These are phyloP conservation scores for Tetracladium setigerum DNA, from an alignment of 495 filamentous ascomycete genomes.

Conservation along the genomic window DNA sequence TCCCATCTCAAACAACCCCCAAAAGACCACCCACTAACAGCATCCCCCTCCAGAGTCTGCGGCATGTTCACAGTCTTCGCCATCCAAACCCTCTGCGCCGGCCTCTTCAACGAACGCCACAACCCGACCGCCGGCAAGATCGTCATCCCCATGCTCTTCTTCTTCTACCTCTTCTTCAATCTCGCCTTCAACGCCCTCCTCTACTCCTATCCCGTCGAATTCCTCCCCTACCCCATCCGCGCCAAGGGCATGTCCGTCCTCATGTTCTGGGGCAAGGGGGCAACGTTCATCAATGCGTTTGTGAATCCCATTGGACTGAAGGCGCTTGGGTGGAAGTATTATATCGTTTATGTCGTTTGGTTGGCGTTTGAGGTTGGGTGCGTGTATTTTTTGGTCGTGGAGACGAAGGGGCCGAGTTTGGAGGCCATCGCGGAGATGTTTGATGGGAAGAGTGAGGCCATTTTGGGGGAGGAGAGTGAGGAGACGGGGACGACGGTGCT, in stretches of 20 bases:
- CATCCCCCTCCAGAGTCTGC: conserved; percentile 20
- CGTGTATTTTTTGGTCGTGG: not conserved
- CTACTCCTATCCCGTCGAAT: conserved; percentile 25
- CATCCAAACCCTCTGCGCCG: conserved; percentile 2
- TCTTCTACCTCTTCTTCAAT: conserved; percentile 23
- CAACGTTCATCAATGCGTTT: conserved; percentile 20
- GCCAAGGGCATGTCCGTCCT: conserved; percentile 17
- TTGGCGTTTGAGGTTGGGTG: conserved; percentile 1
- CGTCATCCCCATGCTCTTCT: conserved; percentile 24
- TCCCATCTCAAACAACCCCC: too few species aligned
- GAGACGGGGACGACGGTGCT: too few species aligned
- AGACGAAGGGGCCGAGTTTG: conserved; percentile 1
- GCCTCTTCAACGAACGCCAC: conserved; percentile 1
- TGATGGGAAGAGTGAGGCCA: not conserved
- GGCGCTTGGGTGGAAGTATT: conserved; percentile 29
- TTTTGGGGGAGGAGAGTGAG: too few species aligned
- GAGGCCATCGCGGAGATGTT: not conserved
- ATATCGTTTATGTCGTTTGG: conserved; percentile 21
- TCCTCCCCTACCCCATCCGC: conserved; percentile 24
- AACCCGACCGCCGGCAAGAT: conserved; percentile 5
- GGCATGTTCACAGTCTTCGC: conserved; percentile 5
- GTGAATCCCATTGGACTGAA: conserved; percentile 28
- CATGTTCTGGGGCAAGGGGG: not conserved
- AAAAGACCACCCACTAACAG: too few species aligned
- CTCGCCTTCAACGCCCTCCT: conserved; percentile 22